Evolutionary conservation across 306 rosid genomes (phyloP).

Genomic region (Corylus americana): DNA sequence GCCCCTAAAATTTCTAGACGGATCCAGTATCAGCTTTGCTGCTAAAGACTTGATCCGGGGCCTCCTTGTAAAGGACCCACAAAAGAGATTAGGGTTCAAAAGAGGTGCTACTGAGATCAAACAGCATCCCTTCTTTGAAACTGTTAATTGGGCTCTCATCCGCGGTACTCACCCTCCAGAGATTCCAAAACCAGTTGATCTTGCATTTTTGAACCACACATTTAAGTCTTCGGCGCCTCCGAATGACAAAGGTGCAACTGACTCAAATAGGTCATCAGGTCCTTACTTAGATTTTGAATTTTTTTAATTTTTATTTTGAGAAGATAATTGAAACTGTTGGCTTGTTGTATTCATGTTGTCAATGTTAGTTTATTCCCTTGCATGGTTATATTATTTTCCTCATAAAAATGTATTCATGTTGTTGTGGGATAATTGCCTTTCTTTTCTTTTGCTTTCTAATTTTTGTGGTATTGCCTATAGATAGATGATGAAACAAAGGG

Average conservation of each 20-base stretch:
- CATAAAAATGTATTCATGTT: neutral
- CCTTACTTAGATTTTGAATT: constrained; percentile 65
- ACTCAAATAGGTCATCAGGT: constrained; percentile 47
- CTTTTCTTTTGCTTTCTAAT: neutral
- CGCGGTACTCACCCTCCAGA: constrained; percentile 56
- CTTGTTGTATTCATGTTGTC: constrained; percentile 32
- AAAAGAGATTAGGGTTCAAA: constrained; percentile 54
- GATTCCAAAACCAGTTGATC: constrained; percentile 55
- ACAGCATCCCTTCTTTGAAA: constrained; percentile 61
- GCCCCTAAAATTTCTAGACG: constrained; percentile 48
- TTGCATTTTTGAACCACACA: constrained; percentile 29
- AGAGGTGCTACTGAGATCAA: constrained; percentile 63
- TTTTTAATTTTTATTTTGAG: constrained; percentile 30
- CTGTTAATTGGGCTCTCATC: constrained; percentile 61
- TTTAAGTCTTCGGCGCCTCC: constrained; percentile 32
- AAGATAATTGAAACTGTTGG: constrained; percentile 19
- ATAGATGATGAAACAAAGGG: constrained; percentile 3
- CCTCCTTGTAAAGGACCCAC: constrained; percentile 55
- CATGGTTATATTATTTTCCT: neutral
- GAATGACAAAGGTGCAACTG: constrained; percentile 37
- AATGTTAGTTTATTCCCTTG: constrained; percentile 24
- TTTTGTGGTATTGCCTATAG: neutral
- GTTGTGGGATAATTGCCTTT: neutral
- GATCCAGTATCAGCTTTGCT: constrained; percentile 43
- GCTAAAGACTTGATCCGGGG: constrained; percentile 57